Conservation (phyloP, 768 basidiomycete genomes). For the Podaxis rugospora region DNA sequence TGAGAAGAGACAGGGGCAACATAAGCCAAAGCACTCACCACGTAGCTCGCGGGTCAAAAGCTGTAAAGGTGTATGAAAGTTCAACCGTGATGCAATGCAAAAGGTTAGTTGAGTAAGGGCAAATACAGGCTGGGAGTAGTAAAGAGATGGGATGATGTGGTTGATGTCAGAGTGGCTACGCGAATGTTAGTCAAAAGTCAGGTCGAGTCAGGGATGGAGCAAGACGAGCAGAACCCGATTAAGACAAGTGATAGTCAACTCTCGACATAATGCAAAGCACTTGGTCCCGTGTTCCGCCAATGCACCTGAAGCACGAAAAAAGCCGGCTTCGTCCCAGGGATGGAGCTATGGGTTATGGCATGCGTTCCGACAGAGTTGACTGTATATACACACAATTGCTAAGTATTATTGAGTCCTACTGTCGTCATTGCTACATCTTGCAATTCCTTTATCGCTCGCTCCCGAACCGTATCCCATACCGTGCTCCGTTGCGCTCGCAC, state of each 20-base stretch:
- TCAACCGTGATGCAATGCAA: background rate
- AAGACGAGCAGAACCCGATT: background rate
- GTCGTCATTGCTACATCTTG: conserved; percentile 54
- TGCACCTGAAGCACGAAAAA: background rate
- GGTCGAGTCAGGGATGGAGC: background rate
- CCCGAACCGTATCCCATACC: conserved; percentile 75
- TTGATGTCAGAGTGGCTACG: background rate
- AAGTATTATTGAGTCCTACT: conserved; percentile 17
- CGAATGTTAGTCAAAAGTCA: background rate
- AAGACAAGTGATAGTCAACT: too few relatives aligned
- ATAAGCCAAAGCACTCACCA: conserved; percentile 4
- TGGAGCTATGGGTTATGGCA: too few relatives aligned
- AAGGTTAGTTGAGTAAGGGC: background rate
- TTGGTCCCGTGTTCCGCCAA: too few relatives aligned
- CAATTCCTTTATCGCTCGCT: conserved; percentile 70
- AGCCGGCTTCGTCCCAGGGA: too few relatives aligned
- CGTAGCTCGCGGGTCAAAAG: background rate
- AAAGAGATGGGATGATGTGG: background rate
- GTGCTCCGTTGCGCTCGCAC: conserved; percentile 64
- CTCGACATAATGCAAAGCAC: too few relatives aligned
- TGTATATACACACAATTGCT: background rate
- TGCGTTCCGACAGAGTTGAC: too few relatives aligned
- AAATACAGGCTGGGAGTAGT: background rate
- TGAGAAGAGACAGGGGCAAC: conserved; percentile 14
- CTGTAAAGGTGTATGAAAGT: background rate